Base-by-base conservation (phyloP, 345 rosid species). In the Sisymbrium irio region DNA sequence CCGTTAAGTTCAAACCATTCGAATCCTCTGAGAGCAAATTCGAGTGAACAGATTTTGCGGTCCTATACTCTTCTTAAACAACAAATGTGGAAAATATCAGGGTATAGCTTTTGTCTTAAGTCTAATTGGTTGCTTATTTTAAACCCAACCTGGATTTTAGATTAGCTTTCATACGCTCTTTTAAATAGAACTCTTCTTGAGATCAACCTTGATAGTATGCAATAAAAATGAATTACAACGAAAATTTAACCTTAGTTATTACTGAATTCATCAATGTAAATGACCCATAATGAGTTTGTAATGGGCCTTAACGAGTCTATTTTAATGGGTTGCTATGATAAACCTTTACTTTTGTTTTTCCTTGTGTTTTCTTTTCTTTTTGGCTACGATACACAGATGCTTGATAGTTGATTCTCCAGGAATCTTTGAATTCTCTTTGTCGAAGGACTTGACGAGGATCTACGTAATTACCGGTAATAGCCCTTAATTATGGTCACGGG, bases 341-440 rank as follows among this genome's bases (percentile, higher is more conserved):
- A 51, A 25, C 25, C n/a, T 22, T 17, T n/a, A 14, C 18, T 33
- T 65, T 14, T 13, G 14, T 36, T 9, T 36, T 3, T n/a, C 15
- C 8, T 2, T 3, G 22, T 1, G 2, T 3, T 14, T 6, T 49
- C 19, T 20, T n/a, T 13, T 9, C 30, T 12, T 8, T n/a, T 19
- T 49, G 25, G 18, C 14, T n/a, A 9, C 32, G 11, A 19, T 22
- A 37, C 42, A 33, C 14, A 49, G 7, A 54, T 72, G 37, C 70
- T 72, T 32, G 7, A 54, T 72, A 28, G 64, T 72, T 32, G 62
- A 53, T 72, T 53, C 69, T 62, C 42, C 63, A 54, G 70, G 56
- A 53, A 54, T 73, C 58, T 73, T 55, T 73, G 46, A 63, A 63
- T 73, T 18, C 6, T 51, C 51, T 28, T 66, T 39, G 72, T 25